A percentile compares a stretch with the other conserved stretches of the same genome.
Conservation (phyloP, 2,329 filamentous ascomycete species). For the Hypoxylon sp. region DNA sequence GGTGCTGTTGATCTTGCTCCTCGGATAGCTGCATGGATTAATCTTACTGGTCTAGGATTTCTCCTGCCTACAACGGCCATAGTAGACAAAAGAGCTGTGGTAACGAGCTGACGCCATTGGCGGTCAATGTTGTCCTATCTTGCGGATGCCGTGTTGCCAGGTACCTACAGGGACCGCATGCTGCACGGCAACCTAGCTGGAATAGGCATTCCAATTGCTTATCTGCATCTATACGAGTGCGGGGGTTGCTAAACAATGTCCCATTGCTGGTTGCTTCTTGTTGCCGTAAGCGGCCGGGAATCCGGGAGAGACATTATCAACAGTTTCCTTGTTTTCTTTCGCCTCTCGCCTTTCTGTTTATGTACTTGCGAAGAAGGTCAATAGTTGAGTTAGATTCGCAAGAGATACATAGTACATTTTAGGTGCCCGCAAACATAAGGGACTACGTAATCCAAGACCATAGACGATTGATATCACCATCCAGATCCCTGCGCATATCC, state of each 20-base stretch:
- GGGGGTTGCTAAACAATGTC: slow-evolving; percentile 27
- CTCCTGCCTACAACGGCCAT: slow-evolving; percentile 22
- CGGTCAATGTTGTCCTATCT: slow-evolving; percentile 34
- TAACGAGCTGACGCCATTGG: slow-evolving; percentile 41
- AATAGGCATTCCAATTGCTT: slow-evolving; percentile 49
- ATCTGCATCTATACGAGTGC: slow-evolving; percentile 38
- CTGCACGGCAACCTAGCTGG: slow-evolving; percentile 41
- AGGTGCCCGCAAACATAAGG: too few species aligned
- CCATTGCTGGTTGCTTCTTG: slow-evolving; percentile 16
- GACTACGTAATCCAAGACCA: too few species aligned
- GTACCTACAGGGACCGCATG: slow-evolving; percentile 17
- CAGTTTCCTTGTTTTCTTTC: background rate
- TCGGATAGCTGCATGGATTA: slow-evolving; percentile 30
- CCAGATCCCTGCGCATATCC: too few species aligned
- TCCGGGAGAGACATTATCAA: slow-evolving; percentile 15
- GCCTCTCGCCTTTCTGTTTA: background rate
- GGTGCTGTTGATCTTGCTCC: slow-evolving; percentile 5
- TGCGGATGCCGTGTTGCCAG: slow-evolving; percentile 23
- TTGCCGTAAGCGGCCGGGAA: slow-evolving; percentile 4
- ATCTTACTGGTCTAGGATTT: slow-evolving; percentile 24
- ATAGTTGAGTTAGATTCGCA: too few species aligned
- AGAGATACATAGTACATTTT: background rate
- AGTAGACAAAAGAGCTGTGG: slow-evolving; percentile 31
- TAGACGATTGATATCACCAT: too few species aligned
- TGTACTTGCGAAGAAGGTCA: background rate